These are phyloP conservation scores for Aspergillus cejpii DNA, from an alignment of 2,329 filamentous ascomycete genomes.

Conservation along the genomic window DNA sequence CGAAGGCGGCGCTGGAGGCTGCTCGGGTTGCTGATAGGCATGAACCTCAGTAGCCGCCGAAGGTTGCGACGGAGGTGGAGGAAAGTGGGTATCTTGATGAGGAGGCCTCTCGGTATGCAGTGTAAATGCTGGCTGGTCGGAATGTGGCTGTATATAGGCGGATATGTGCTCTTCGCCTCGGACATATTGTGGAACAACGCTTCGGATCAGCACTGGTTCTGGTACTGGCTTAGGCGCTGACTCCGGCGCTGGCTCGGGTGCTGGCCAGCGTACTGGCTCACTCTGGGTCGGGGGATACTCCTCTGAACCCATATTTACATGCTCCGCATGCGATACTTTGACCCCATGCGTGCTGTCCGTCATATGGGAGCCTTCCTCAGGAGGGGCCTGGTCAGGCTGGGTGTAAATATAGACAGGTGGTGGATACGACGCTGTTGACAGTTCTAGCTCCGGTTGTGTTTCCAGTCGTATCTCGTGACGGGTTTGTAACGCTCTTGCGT, in stretches of 20 bases:
- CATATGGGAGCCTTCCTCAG: neutral
- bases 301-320: neutral
- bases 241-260: neutral
- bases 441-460: neutral
- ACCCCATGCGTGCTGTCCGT: neutral
- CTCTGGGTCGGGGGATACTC: neutral
- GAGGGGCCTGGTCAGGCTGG: neutral
- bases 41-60: constrained; percentile 5
- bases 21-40: constrained; percentile 32
- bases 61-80: neutral
- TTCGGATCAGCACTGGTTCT: constrained; percentile 21
- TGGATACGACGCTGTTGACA: neutral
- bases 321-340: neutral
- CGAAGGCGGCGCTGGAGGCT: constrained; percentile 35
- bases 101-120: constrained; percentile 10
- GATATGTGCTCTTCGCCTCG: constrained; percentile 40
- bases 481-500: neutral
- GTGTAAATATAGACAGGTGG: neutral
- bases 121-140: constrained; percentile 12
- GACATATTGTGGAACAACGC: constrained; percentile 42
- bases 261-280: constrained; percentile 5
- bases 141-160: constrained; percentile 24
- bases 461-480: neutral
- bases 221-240: neutral
- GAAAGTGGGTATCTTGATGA: constrained; percentile 6